Percentiles rank a stretch among this genome's conserved stretches.
Evolutionary conservation across 2,329 filamentous ascomycete species (phyloP).

Genomic region (Onygenales sp.): DNA sequence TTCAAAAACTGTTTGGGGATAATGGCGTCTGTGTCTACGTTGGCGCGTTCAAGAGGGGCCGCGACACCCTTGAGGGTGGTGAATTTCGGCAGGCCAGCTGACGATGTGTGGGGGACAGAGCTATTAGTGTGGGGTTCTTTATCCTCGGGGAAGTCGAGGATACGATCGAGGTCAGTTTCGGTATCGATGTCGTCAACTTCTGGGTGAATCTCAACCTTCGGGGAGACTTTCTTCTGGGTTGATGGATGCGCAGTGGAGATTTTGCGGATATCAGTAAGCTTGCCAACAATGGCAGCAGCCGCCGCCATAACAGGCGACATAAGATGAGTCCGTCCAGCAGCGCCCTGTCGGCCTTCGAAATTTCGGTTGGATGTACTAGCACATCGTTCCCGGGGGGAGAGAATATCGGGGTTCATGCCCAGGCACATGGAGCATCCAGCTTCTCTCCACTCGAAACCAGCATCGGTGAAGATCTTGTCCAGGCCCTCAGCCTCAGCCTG

Average conservation of each 20-base stretch:
- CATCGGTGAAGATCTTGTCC: slow-evolving; percentile 82
- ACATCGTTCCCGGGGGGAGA: slow-evolving; percentile 84
- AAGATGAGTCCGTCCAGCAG: slow-evolving; percentile 80
- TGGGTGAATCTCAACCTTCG: slow-evolving; percentile 52
- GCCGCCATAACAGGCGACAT: slow-evolving; percentile 98
- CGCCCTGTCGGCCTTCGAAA: slow-evolving; percentile 93
- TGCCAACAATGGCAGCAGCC: slow-evolving; percentile 79
- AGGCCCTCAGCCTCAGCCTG: slow-evolving; percentile 87
- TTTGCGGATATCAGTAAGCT: slow-evolving; percentile 83
- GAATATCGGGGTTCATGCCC: slow-evolving; percentile 98
- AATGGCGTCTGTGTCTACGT: slow-evolving; percentile 98
- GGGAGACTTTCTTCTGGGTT: slow-evolving; percentile 42
- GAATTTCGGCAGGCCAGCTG: slow-evolving; percentile 72
- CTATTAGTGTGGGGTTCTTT: slow-evolving; percentile 56
- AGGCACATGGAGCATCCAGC: slow-evolving; percentile 98
- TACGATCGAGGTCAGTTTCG: slow-evolving; percentile 55
- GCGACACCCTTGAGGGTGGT: slow-evolving; percentile 74
- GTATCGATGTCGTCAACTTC: slow-evolving; percentile 48
- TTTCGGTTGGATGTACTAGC: slow-evolving; percentile 95
- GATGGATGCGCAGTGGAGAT: slow-evolving; percentile 46
- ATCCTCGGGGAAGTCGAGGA: slow-evolving; percentile 56
- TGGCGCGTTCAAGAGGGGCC: slow-evolving; percentile 75
- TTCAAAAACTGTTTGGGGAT: slow-evolving; percentile 99
- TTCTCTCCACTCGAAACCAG: slow-evolving; percentile 96
- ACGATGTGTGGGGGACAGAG: slow-evolving; percentile 30